Percentiles rank a stretch among this genome's conserved stretches.
These are phyloP conservation scores for Albatrellus ellisii DNA, from an alignment of 768 basidiomycete genomes.

Conservation along the genomic window DNA sequence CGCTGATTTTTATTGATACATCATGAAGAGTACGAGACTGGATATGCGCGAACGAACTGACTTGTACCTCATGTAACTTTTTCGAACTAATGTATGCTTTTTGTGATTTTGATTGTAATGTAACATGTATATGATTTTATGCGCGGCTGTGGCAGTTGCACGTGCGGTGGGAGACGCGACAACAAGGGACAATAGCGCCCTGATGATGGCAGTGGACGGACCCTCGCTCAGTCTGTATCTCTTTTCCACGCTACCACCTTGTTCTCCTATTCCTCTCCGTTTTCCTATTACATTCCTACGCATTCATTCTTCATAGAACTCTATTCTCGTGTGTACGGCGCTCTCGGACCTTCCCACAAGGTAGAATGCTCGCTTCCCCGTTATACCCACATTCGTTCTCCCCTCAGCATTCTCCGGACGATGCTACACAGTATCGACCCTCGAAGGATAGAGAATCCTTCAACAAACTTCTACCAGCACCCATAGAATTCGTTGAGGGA, in stretches of 20 bases:
- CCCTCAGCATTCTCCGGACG: slow-evolving; percentile 37
- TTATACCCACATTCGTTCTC: slow-evolving; percentile 42
- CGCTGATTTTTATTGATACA: too few species aligned
- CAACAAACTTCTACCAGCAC: slow-evolving; percentile 67
- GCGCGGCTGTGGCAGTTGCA: too few species aligned
- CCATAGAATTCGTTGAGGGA: slow-evolving; percentile 74
- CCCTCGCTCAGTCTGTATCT: too few species aligned
- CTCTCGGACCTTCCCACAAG: neutral
- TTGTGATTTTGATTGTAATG: too few species aligned
- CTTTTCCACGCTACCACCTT: neutral
- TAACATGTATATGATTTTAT: too few species aligned
- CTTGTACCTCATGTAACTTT: too few species aligned
- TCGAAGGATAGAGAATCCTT: slow-evolving; percentile 63
- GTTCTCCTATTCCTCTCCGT: neutral
- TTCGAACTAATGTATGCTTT: too few species aligned
- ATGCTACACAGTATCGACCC: slow-evolving; percentile 44
- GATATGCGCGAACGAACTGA: too few species aligned
- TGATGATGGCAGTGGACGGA: neutral
- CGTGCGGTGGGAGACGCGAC: slow-evolving; percentile 1
- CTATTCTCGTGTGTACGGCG: neutral
- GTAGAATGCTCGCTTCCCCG: slow-evolving; percentile 56
- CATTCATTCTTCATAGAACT: neutral
- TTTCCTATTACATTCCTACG: neutral
- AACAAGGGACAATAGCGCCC: neutral
- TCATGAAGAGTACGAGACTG: too few species aligned